Evolutionary conservation across 2,329 filamentous ascomycete species (phyloP), one percentile per base, ranked within the genome.

Genomic region (Trichoderma sp.): DNA sequence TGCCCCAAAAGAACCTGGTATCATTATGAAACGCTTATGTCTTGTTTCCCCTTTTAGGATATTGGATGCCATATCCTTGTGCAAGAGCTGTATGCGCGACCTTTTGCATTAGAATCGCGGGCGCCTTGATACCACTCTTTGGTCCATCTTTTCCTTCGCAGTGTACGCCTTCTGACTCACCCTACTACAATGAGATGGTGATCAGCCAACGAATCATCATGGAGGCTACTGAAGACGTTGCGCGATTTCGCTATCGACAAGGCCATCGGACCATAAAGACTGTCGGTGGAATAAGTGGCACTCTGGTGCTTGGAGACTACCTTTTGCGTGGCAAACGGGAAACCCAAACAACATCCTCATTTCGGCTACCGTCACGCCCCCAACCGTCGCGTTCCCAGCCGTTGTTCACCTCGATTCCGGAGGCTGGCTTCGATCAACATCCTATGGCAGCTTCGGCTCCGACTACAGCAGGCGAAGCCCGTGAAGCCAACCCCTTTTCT

Each of bases 61-160:
- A 98, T 79, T 99, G 95, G 95, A 93, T 98, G 87, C 94, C 94
- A 2, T 98, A 90, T 74, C 82, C 87, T 45, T 96, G 93, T 72
- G 95, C 95, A 56, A 91, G 87, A 78, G 93, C 93, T 12, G 83
- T 99, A 61, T 96, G 94, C 74, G 87, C 92, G 4, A 97, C 92
- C 1, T 98, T 98, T 77, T 98, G 94, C 80, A 89, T 90, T 77
- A 82, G 86, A 39, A 96, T 99, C 70, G 90, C 94, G 15, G 90
- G 90, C 68, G 94, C 92, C 0, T 81, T 99, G 65, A 95, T 95
- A 9, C 95, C 95, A 5, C 84, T 99, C 69, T 99, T 99, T 77
- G 95, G 95, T 0, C 86, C 89, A 13, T 85, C 88, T 48, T 99
- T 99, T 76, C 89, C 92, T 2, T 82, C 84, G 3, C 80, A 88